Conservation (phyloP, 1,284 basidiomycete genomes). For the Rhizoctonia solani region DNA sequence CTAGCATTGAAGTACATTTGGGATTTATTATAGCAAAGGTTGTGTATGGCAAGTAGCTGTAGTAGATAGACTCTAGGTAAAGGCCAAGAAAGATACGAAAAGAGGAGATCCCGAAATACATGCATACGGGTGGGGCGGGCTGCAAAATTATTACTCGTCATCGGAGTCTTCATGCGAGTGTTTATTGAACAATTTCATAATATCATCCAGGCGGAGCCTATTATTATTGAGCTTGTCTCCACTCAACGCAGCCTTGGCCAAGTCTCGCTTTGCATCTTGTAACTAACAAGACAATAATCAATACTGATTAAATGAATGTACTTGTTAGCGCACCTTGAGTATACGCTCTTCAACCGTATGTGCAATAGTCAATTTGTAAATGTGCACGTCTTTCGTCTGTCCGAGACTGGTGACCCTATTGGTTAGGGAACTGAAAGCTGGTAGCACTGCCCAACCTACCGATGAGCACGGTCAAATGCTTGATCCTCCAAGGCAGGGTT, state of each 20-base stretch:
- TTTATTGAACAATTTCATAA: slow-evolving; percentile 72
- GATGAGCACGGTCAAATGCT: slow-evolving; percentile 92
- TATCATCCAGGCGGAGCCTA: slow-evolving; percentile 81
- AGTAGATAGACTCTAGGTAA: too few species aligned
- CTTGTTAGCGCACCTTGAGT: slow-evolving; percentile 55
- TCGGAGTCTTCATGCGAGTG: slow-evolving; percentile 52
- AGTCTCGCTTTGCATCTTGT: slow-evolving; percentile 84
- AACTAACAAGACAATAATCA: slow-evolving; percentile 50
- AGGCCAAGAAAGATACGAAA: too few species aligned
- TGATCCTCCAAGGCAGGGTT: slow-evolving; percentile 91
- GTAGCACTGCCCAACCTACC: slow-evolving; percentile 45
- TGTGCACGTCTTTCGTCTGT: slow-evolving; percentile 84
- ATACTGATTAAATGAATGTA: background rate
- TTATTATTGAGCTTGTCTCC: slow-evolving; percentile 87
- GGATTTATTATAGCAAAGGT: too few species aligned
- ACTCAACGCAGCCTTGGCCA: slow-evolving; percentile 83
- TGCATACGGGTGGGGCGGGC: background rate
- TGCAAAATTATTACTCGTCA: slow-evolving; percentile 48
- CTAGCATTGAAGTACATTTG: too few species aligned
- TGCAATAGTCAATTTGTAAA: slow-evolving; percentile 91
- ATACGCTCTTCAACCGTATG: slow-evolving; percentile 91
- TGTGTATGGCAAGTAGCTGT: too few species aligned
- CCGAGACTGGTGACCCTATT: slow-evolving; percentile 57
- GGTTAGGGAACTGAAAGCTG: background rate
- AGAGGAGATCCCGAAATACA: too few species aligned